Evolutionary conservation across 1,284 basidiomycete species (phyloP).

Genomic region (Rhodotorula sp.): DNA sequence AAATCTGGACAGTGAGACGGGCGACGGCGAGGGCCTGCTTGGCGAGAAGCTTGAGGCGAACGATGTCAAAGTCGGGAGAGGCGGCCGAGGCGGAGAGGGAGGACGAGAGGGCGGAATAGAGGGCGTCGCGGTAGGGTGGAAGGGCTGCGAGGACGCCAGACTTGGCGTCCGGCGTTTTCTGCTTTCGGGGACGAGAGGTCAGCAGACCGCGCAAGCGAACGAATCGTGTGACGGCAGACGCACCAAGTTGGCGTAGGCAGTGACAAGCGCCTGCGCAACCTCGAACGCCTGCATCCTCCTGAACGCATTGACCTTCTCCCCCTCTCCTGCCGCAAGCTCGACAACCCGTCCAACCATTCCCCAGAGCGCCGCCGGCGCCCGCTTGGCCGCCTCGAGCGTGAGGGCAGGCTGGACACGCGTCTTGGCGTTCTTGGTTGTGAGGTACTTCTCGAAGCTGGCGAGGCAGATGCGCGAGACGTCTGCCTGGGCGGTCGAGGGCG

Average conservation of each 20-base stretch:
- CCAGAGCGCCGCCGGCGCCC: constrained; percentile 31
- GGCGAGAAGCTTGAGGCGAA: constrained; percentile 73
- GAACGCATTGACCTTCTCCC: constrained; percentile 59
- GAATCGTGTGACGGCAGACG: constrained; percentile 1
- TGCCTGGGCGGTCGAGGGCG: constrained; percentile 13
- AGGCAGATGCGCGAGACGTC: constrained; percentile 21
- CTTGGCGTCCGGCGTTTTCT: constrained; percentile 45
- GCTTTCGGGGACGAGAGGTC: not conserved
- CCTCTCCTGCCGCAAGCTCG: constrained; percentile 17
- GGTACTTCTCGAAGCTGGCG: constrained; percentile 31
- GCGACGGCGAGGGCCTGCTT: constrained; percentile 68
- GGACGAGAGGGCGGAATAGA: constrained; percentile 57
- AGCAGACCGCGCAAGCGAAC: too few relatives aligned
- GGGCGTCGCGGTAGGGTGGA: constrained; percentile 55
- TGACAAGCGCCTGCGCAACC: constrained; percentile 66
- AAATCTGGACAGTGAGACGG: constrained; percentile 59
- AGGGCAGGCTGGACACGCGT: constrained; percentile 37
- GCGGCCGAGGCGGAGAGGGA: constrained; percentile 55
- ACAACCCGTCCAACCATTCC: constrained; percentile 21
- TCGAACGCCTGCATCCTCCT: constrained; percentile 71
- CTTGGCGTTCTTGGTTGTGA: constrained; percentile 40
- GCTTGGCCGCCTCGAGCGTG: constrained; percentile 29
- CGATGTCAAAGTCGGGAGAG: constrained; percentile 56
- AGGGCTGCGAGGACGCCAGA: constrained; percentile 58
- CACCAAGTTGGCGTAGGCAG: constrained; percentile 19